phyloP scores from a whole-genome alignment of 2,329 filamentous ascomycete species.

The Thyridium curvatum region DNA sequence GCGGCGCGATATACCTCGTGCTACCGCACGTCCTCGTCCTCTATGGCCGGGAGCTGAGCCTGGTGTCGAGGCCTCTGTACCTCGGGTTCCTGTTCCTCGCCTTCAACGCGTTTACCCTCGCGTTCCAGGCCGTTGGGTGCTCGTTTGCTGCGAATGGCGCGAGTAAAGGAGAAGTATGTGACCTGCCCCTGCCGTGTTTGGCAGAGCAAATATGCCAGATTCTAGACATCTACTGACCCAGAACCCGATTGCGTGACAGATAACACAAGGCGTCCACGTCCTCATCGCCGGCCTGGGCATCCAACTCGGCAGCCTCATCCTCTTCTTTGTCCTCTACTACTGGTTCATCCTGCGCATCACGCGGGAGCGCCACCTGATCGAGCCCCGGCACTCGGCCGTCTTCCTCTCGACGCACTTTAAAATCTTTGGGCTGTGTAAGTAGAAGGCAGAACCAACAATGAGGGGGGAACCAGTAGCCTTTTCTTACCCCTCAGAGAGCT shows the following conservation, averaged over 20 bases:
- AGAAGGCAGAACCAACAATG: too few relatives aligned
- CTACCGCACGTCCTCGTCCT: conserved; percentile 39
- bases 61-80: conserved; percentile 24
- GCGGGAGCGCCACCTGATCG: conserved; percentile 27
- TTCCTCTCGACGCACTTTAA: conserved; percentile 37
- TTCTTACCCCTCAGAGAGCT: too few relatives aligned
- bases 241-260: conserved; percentile 13
- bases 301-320: conserved; percentile 31
- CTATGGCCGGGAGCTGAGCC: conserved; percentile 36
- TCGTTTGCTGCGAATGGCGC: conserved; percentile 29
- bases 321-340: conserved; percentile 29
- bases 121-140: conserved; percentile 28
- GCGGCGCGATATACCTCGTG: conserved; percentile 34
- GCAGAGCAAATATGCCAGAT: too few relatives aligned
- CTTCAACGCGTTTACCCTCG: conserved; percentile 25
- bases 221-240: too few relatives aligned
- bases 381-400: conserved; percentile 28
- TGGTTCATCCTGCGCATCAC: conserved; percentile 33
- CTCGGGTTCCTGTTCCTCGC: conserved; percentile 25
- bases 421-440: conserved; percentile 37
- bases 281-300: conserved; percentile 38
- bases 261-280: conserved; percentile 26
- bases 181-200: neutral
- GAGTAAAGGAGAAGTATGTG: conserved; percentile 26
- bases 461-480: too few relatives aligned